Evolutionary conservation across 768 basidiomycete species (phyloP), one percentile per base, ranked within the genome.

Genomic region (Galerina marginata): DNA sequence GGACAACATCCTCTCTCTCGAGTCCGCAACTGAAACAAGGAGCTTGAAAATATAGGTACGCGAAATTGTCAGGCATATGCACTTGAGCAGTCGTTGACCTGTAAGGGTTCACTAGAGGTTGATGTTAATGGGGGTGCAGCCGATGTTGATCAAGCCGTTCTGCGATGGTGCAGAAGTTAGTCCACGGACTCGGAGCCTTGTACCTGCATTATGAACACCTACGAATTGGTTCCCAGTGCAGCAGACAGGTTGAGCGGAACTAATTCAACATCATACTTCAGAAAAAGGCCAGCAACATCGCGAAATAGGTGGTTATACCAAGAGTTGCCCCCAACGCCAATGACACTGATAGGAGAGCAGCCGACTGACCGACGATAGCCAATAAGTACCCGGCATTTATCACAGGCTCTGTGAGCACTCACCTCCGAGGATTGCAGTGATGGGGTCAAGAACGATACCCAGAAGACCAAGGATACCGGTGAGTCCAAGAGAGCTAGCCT

Each of bases 141-240:
- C 65, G 14, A 67, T 16, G 40, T 26, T 48, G 56, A 69, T 53
- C 36, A 67, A 37, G 15, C 65, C 63, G 29, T 47, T 54, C 65
- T 66, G 52, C 29, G 16, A 29, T n/a, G 0, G 50, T 23, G 4
- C 45, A 15, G 11, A 38, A 15, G 12, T 54, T 15, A 37, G 51
- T 5, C 29, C 29, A 33, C 7, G 29, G 20, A 20, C 29, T 1
- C 7, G 29, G 20, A 20, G 20, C 20, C 20, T 2, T 20, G 20
- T 20, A 20, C 20, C 20, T 20, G 20, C 20, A 20, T 20, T n/a
- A 29, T 23, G 23, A 5, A 42, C 23, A 59, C 66, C 64, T 62
- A 66, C 66, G 60, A 69, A 69, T 6, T 45, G 16, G 59, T 69
- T 69, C 9, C 45, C 42, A 38, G 64, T 56, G 66, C 69, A 71